Conservation (phyloP, 116 monocot species). For the Papilionanthe hybrid region DNA sequence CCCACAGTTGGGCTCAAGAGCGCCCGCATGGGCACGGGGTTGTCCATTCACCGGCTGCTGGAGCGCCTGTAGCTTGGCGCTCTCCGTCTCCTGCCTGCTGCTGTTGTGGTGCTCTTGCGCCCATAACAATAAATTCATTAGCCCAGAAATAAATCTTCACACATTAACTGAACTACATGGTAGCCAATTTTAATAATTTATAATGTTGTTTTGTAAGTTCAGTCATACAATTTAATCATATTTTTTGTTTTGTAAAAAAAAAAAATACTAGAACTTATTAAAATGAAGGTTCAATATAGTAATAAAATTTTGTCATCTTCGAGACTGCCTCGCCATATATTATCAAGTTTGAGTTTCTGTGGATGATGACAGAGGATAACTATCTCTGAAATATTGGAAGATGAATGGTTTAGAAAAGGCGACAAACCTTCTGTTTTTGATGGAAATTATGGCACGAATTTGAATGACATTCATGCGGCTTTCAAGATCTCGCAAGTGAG, state of each 20-base stretch:
- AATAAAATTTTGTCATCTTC: background rate
- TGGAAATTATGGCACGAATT: slow-evolving; percentile 28
- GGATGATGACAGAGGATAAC: slow-evolving; percentile 34
- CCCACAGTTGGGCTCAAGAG: too few relatives aligned
- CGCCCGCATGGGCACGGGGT: too few relatives aligned
- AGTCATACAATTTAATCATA: background rate
- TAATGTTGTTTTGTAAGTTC: background rate
- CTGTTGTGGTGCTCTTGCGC: too few relatives aligned
- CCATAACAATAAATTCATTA: too few relatives aligned
- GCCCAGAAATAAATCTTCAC: too few relatives aligned
- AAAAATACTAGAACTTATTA: background rate
- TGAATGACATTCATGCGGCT: slow-evolving; percentile 40
- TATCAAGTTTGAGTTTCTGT: slow-evolving; percentile 2
- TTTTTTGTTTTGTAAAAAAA: background rate
- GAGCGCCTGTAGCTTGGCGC: too few relatives aligned
- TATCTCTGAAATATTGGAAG: slow-evolving; percentile 33
- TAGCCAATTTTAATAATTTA: background rate
- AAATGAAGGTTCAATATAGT: background rate
- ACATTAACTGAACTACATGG: too few relatives aligned
- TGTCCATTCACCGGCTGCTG: too few relatives aligned
- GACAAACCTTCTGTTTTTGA: slow-evolving; percentile 46
- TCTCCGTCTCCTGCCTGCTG: too few relatives aligned
- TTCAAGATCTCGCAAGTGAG: slow-evolving; percentile 44
- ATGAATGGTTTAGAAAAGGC: slow-evolving; percentile 41
- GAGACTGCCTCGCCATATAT: background rate